A percentile compares a stretch with the other conserved stretches of the same genome.
Evolutionary conservation across 495 filamentous ascomycete species (phyloP).

Genomic region (Bacidia rubella): DNA sequence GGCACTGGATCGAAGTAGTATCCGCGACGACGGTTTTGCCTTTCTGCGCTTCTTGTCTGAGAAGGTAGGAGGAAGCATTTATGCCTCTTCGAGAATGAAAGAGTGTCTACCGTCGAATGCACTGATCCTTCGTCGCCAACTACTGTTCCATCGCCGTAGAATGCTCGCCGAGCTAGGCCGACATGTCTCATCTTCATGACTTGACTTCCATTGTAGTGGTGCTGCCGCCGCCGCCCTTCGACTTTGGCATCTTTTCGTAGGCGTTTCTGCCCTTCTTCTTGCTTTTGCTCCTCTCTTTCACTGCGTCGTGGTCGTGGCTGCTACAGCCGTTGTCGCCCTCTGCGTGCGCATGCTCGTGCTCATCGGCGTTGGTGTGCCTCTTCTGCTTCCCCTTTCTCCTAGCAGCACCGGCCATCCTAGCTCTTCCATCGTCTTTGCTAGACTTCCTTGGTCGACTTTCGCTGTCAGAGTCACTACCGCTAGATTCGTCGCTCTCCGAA

Average conservation of each 20-base stretch:
- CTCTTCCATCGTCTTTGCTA: slow-evolving; percentile 22
- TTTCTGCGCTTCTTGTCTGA: not conserved
- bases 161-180: not conserved
- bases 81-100: not conserved
- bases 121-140: not conserved
- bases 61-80: not conserved
- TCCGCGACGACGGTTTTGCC: not conserved
- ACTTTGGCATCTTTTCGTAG: slow-evolving; percentile 81
- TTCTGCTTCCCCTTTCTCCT: slow-evolving; percentile 17
- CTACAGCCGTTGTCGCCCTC: slow-evolving; percentile 28
- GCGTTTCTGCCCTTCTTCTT: slow-evolving; percentile 69
- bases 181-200: not conserved
- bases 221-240: slow-evolving; percentile 14
- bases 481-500: slow-evolving; percentile 38
- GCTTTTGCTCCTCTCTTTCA: slow-evolving; percentile 25
- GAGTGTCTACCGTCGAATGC: not conserved
- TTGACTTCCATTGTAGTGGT: slow-evolving; percentile 9
- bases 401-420: slow-evolving; percentile 9
- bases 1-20: not conserved
- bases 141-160: not conserved
- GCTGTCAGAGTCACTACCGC: slow-evolving; percentile 15
- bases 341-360: slow-evolving; percentile 20
- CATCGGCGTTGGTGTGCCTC: not conserved
- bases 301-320: slow-evolving; percentile 23
- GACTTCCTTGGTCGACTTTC: slow-evolving; percentile 28